Base-by-base conservation (phyloP, 177 flowering plant genomes). In the Vitis hybrid region DNA sequence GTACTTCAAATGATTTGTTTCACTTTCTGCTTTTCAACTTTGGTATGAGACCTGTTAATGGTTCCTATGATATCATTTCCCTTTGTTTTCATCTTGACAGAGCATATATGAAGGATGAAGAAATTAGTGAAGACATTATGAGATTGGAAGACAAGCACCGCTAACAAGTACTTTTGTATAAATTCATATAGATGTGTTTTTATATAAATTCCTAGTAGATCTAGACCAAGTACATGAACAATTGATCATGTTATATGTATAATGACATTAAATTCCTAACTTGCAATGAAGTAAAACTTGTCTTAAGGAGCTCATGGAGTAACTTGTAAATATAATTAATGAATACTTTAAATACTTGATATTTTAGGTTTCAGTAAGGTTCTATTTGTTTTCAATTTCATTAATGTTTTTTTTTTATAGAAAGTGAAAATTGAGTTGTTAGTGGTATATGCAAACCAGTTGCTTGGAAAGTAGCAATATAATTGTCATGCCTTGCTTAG, bases 401-500 rank as follows among this genome's bases (percentile, higher is more conserved):
- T 22, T 22, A 22, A 22, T 22, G 26, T 22, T 22, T 22, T 22
- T 22, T 22, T 2, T 22, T 22, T 22, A 2, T 22, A 22, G 26
- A 22, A 72, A 78, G 85, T 82, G 26, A 86, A 80, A 74, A 60
- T 78, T 51, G 83, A 83, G 69, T 51, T 88, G 64, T 67, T 86
- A 75, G 64, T 73, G 16, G 69, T 65, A 10, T 67, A 75, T 75
- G 75, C 68, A 29, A 76, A 15, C 53, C 85, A 82, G 65, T 77
- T 86, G 14, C 80, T 85, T 64, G 85, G 82, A 39, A 88, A 88
- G 49, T 87, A 88, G 75, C 70, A 79, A n/a, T 82, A 86, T 52
- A 87, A 87, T 59, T 82, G 84, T 51, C 81, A 71, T 18, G 81
- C 75, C 10, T 77, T 88, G 74, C 84, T 86, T 39, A 66, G 70